Evolutionary conservation across 345 rosid species (phyloP).

Genomic region (Euphorbia peplus): DNA sequence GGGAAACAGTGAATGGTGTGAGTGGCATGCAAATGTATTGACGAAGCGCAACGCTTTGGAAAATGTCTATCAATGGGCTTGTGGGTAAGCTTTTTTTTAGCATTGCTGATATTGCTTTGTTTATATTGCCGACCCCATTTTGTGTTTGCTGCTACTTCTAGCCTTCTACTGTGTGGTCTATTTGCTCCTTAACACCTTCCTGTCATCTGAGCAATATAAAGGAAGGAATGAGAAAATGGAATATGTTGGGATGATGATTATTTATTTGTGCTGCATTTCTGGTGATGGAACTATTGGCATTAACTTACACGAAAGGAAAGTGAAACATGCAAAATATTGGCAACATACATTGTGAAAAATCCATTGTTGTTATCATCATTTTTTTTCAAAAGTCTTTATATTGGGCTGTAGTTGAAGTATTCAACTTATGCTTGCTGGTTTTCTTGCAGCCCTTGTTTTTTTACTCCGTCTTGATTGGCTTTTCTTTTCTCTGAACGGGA

Average conservation of each 20-base stretch:
- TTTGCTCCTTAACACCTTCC: neutral
- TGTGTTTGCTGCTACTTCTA: neutral
- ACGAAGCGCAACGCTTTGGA: constrained; percentile 77
- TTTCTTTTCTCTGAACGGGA: no score
- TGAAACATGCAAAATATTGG: neutral
- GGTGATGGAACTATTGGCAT: neutral
- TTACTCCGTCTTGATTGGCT: neutral
- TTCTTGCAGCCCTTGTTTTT: neutral
- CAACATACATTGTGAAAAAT: neutral
- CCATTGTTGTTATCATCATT: neutral
- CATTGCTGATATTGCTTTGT: neutral
- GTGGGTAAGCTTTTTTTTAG: constrained; percentile 62
- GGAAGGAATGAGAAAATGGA: neutral
- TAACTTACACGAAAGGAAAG: neutral
- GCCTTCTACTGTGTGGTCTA: neutral
- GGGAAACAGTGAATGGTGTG: constrained; percentile 70
- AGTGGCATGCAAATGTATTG: constrained; percentile 67
- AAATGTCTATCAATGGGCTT: constrained; percentile 82
- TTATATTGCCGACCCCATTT: neutral
- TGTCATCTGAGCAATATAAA: neutral
- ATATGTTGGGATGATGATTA: neutral
- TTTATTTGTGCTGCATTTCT: neutral
- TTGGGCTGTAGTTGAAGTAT: neutral
- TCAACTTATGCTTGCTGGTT: neutral
- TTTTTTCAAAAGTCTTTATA: neutral